Evolutionary conservation across 306 rosid genomes (phyloP), one percentile per base, ranked within the genome.

Genomic region (Cicer yamashitae): DNA sequence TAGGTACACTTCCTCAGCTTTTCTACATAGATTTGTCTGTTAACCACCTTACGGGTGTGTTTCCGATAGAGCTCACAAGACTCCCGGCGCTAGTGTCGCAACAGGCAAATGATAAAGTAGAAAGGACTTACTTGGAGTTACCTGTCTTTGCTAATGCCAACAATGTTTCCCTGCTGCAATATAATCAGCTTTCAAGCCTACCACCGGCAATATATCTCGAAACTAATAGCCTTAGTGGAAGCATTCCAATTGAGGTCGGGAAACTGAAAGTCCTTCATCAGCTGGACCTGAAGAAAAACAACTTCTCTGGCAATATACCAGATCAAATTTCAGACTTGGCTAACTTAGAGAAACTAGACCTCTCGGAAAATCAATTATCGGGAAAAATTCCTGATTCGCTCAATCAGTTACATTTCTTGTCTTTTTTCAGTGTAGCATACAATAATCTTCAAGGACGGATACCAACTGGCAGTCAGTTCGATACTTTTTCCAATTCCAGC

Each of bases 311-410:
- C 64, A 61, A 63, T 67, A 90, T 94, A 66, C 98, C 98, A 0
- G 88, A 79, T 77, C 82, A 89, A 62, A 67, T 94, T 61, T 88
- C 89, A 69, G 84, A 76, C 78, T 87, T 94, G 77, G 79, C 77
- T 13, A 90, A 91, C 83, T 87, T 94, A 6, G 98, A 94, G 90
- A 90, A 46, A 73, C 86, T 94, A 75, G 89, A 88, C 82, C 90
- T 94, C 84, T 88, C 96, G 40, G 25, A 46, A 45, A 94, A 94
- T 82, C 81, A 68, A 10, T 85, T 94, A 8, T 82, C 93, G 45
- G 98, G 98, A 8, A 88, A 64, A 85, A 94, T 94, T 76, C 98
- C 98, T 54, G 79, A 43, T 70, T 90, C 94, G 10, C 90, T 94
- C 50, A 87, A 53, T 72, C 83, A 64, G 39, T 82, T 94, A 34